A percentile compares a stretch with the other conserved stretches of the same genome.
Conservation (phyloP, 345 rosid genomes). For the Aethionema arabicum region DNA sequence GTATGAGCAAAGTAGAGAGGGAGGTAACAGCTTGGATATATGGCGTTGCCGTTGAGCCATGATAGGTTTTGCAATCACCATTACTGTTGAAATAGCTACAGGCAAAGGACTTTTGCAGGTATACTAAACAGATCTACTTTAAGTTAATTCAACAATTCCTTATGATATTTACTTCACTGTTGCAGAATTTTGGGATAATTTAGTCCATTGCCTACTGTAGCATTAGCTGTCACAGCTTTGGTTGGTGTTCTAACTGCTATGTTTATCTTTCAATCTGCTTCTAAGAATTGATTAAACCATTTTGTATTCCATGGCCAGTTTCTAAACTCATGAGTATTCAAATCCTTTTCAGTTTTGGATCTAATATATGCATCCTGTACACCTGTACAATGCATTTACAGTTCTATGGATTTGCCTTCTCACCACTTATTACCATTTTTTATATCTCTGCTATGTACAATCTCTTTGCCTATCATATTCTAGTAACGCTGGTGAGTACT, state of each 20-base stretch:
- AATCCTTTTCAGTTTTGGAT: not conserved
- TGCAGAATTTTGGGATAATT: conserved; percentile 87
- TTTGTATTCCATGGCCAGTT: too few relatives aligned
- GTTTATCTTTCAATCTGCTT: conserved; percentile 89
- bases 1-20: conserved; percentile 64
- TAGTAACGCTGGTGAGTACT: conserved; percentile 26
- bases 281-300: conserved; percentile 49
- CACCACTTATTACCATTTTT: not conserved
- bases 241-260: conserved; percentile 75
- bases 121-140: not conserved
- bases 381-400: not conserved
- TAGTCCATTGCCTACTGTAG: conserved; percentile 75
- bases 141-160: not conserved
- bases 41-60: conserved; percentile 93
- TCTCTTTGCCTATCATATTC: conserved; percentile 23
- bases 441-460: not conserved
- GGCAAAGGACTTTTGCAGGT: conserved; percentile 95
- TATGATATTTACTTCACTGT: conserved; percentile 19
- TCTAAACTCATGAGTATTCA: not conserved
- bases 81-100: conserved; percentile 70
- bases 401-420: not conserved
- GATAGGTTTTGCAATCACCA: conserved; percentile 81
- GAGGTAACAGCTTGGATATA: conserved; percentile 61
- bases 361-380: not conserved
- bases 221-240: conserved; percentile 76